Percentiles rank a stretch among this genome's conserved stretches.
phyloP scores from a whole-genome alignment of 306 rosid genomes.

The Vicia sativa region DNA sequence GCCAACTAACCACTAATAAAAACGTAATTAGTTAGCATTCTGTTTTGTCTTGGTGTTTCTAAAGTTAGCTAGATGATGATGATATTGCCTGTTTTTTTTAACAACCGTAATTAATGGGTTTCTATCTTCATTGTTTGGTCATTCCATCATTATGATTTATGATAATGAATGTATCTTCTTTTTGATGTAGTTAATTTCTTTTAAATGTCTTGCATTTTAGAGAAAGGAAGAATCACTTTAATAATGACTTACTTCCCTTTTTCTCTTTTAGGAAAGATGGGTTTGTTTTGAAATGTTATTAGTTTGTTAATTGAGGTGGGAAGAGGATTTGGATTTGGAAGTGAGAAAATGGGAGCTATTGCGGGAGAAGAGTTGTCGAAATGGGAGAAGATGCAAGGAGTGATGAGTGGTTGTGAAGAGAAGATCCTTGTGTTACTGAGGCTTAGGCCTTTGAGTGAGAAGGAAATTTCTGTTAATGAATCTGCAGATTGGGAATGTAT shows the following conservation, averaged over 20 bases:
- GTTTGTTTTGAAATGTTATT: constrained; percentile 46
- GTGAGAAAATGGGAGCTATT: constrained; percentile 81
- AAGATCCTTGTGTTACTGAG: constrained; percentile 91
- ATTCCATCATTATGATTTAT: constrained; percentile 26
- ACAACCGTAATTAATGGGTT: constrained; percentile 39
- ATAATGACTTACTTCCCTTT: constrained; percentile 23
- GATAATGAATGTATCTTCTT: constrained; percentile 51
- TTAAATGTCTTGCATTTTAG: constrained; percentile 44
- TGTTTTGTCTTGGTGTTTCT: constrained; percentile 37
- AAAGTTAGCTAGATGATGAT: constrained; percentile 50
- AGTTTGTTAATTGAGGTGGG: constrained; percentile 32
- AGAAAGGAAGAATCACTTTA: constrained; percentile 44
- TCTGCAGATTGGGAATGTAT: constrained; percentile 98
- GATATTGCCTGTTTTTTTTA: constrained; percentile 44
- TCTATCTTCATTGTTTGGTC: constrained; percentile 20
- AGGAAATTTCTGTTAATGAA: constrained; percentile 71
- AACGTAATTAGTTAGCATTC: constrained; percentile 55
- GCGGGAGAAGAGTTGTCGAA: constrained; percentile 74
- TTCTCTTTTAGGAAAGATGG: constrained; percentile 44
- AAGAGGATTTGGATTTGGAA: constrained; percentile 28
- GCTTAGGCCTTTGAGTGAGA: constrained; percentile 87
- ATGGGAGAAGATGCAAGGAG: constrained; percentile 89
- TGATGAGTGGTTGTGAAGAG: constrained; percentile 69
- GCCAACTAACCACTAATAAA: constrained; percentile 39
- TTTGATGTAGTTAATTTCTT: constrained; percentile 42